phyloP scores from a whole-genome alignment of 2,329 filamentous ascomycete species.

The Exophiala calicioides region DNA sequence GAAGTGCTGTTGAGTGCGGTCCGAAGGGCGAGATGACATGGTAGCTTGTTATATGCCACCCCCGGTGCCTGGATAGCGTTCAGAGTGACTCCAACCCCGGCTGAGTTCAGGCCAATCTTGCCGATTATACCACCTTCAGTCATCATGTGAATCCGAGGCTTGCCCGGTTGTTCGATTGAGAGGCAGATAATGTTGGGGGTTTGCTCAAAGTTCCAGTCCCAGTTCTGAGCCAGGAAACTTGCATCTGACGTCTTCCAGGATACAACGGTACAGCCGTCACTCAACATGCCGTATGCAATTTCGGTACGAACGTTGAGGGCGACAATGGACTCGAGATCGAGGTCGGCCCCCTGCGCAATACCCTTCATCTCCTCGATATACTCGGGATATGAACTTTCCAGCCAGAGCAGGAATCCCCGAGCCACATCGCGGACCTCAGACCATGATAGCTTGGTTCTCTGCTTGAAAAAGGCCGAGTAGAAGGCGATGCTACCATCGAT shows the following conservation, averaged over 20 bases:
- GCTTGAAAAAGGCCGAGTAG: slow-evolving; percentile 33
- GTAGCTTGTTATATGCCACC: slow-evolving; percentile 49
- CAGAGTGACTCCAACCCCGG: slow-evolving; percentile 56
- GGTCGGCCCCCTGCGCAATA: slow-evolving; percentile 54
- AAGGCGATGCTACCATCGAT: slow-evolving; percentile 35
- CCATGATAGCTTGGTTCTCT: slow-evolving; percentile 46
- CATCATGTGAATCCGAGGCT: slow-evolving; percentile 55
- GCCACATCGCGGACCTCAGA: slow-evolving; percentile 49
- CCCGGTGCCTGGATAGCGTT: slow-evolving; percentile 58
- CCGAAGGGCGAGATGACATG: slow-evolving; percentile 58
- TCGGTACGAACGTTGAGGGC: slow-evolving; percentile 63
- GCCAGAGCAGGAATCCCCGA: slow-evolving; percentile 43
- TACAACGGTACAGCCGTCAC: slow-evolving; percentile 60
- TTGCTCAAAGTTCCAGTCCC: slow-evolving; percentile 57
- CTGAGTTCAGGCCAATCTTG: slow-evolving; percentile 59
- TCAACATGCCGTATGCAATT: slow-evolving; percentile 59
- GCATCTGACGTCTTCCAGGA: slow-evolving; percentile 48
- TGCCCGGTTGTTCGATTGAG: slow-evolving; percentile 46
- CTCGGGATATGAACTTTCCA: slow-evolving; percentile 37
- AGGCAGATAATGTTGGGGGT: slow-evolving; percentile 54
- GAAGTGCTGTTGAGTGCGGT: slow-evolving; percentile 53
- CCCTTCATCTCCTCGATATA: slow-evolving; percentile 42
- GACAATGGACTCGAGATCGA: slow-evolving; percentile 54
- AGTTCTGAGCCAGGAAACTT: slow-evolving; percentile 56
- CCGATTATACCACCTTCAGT: slow-evolving; percentile 60